phyloP scores from a whole-genome alignment of 768 basidiomycete species.

The Lactarius indigo region DNA sequence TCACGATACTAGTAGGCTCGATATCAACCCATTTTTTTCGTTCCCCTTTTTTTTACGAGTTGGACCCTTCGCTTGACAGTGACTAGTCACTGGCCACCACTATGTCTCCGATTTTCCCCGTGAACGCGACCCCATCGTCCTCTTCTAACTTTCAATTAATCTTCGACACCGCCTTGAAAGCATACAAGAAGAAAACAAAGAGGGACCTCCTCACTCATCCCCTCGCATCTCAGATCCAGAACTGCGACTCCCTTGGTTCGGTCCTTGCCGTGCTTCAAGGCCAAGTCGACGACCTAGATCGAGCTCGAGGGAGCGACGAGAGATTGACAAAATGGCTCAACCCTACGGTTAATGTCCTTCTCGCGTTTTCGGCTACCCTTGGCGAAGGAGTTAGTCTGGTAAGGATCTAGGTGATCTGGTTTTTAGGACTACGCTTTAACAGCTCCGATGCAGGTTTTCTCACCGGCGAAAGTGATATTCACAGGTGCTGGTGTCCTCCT shows the following conservation, averaged over 20 bases:
- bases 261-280: background rate
- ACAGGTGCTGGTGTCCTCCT: background rate
- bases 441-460: background rate
- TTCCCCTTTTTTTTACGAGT: background rate
- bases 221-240: background rate
- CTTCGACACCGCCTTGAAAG: background rate
- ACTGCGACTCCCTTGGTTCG: background rate
- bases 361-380: background rate
- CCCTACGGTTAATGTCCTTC: background rate
- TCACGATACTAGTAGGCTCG: too few species aligned
- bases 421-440: background rate
- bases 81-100: too few species aligned
- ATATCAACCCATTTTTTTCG: background rate
- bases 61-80: background rate
- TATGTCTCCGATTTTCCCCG: background rate
- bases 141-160: background rate
- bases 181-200: background rate
- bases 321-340: background rate
- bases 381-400: conserved; percentile 2
- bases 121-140: background rate
- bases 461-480: conserved; percentile 1
- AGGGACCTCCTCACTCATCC: conserved; percentile 1
- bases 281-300: background rate
- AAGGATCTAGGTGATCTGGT: background rate
- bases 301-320: background rate